Evolutionary conservation across 2,329 filamentous ascomycete species (phyloP).

Genomic region (Aureobasidium uvarum): DNA sequence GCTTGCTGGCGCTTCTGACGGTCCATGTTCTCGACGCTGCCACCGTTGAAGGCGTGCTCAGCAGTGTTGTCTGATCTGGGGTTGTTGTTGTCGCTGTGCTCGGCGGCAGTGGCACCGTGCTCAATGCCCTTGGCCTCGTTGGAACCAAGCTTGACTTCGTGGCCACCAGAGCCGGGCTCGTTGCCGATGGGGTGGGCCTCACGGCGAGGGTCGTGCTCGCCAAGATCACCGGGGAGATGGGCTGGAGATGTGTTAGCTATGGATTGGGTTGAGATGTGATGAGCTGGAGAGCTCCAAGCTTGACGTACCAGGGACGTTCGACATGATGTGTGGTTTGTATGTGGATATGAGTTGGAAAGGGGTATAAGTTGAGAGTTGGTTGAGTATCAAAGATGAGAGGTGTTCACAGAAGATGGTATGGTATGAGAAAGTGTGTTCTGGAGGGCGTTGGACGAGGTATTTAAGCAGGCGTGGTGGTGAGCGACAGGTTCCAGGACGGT

Average conservation of each 20-base stretch:
- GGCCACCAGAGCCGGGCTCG: conserved; percentile 16
- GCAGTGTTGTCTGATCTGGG: conserved; percentile 11
- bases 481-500: not conserved
- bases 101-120: conserved; percentile 1
- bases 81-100: conserved; percentile 5
- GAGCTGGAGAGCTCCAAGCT: not conserved
- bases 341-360: not conserved
- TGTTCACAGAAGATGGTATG: conserved; percentile 18
- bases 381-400: not conserved
- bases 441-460: not conserved
- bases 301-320: conserved; percentile 21
- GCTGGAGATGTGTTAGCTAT: conserved; percentile 6
- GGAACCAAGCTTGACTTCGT: conserved; percentile 16
- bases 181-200: conserved; percentile 23
- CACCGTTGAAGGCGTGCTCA: conserved; percentile 8
- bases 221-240: conserved; percentile 26
- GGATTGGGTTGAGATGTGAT: not conserved
- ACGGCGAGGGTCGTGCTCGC: conserved; percentile 23
- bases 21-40: conserved; percentile 20
- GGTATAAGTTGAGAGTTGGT: not conserved
- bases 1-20: conserved; percentile 17
- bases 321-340: conserved; percentile 14
- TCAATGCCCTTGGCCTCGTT: not conserved
- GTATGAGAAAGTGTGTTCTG: not conserved
- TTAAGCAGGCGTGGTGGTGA: not conserved